Evolutionary conservation across 768 basidiomycete species (phyloP).

Genomic region (Leccinum ochraceum): DNA sequence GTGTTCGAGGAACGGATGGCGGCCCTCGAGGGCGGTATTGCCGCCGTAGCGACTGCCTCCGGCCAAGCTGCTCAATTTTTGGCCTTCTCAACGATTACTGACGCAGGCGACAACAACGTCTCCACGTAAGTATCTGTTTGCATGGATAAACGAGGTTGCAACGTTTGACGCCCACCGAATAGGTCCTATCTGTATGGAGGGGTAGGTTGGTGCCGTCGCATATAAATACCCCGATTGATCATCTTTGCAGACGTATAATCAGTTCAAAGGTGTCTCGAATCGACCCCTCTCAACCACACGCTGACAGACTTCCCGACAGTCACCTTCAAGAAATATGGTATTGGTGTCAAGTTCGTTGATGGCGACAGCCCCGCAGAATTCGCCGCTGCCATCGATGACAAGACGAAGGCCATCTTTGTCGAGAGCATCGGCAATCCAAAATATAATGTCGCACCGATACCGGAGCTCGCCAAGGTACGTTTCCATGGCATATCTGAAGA

Average conservation of each 20-base stretch:
- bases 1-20: slow-evolving; percentile 81
- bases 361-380: slow-evolving; percentile 58
- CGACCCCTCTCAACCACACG: too few relatives aligned
- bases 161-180: neutral
- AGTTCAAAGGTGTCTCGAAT: slow-evolving; percentile 17
- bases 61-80: slow-evolving; percentile 81
- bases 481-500: neutral
- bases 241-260: slow-evolving; percentile 18
- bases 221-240: neutral
- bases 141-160: slow-evolving; percentile 28
- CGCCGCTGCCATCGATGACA: slow-evolving; percentile 68
- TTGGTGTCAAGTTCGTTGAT: slow-evolving; percentile 48
- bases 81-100: slow-evolving; percentile 60
- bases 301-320: slow-evolving; percentile 7
- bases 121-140: slow-evolving; percentile 54
- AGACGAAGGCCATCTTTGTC: slow-evolving; percentile 74
- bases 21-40: slow-evolving; percentile 74
- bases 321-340: slow-evolving; percentile 18
- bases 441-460: slow-evolving; percentile 62
- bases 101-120: slow-evolving; percentile 76
- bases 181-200: slow-evolving; percentile 25
- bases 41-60: slow-evolving; percentile 71
- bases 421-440: slow-evolving; percentile 81
- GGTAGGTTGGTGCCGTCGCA: slow-evolving; percentile 2
- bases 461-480: slow-evolving; percentile 64